These are phyloP conservation scores for Thalassiosira mediterranea DNA, from an alignment of 352 stramenopile species.

Conservation along the genomic window DNA sequence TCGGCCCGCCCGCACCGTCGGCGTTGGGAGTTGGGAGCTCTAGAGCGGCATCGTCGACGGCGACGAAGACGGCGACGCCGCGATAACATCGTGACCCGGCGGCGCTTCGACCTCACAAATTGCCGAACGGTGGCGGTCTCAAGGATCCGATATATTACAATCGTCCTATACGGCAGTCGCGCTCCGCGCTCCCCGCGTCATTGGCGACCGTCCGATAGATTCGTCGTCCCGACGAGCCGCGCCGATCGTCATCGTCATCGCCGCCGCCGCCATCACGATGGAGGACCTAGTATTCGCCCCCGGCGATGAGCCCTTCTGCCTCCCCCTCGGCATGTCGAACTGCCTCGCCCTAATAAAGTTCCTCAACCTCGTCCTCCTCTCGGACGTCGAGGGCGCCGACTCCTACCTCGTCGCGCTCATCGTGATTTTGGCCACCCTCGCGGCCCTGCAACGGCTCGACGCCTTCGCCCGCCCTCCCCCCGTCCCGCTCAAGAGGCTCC, in stretches of 20 bases:
- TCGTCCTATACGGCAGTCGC: too few species aligned
- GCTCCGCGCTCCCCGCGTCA: too few species aligned
- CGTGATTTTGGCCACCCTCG: constrained; percentile 22
- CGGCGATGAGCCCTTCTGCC: constrained; percentile 24
- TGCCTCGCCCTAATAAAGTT: constrained; percentile 33
- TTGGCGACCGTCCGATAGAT: too few species aligned
- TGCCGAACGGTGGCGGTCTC: not conserved
- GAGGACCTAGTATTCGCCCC: constrained; percentile 14
- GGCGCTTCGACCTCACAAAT: too few species aligned
- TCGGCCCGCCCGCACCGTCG: too few species aligned
- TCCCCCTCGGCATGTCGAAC: constrained; percentile 13
- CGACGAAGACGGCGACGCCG: not conserved
- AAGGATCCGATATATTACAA: too few species aligned
- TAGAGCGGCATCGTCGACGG: not conserved
- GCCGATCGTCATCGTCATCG: not conserved
- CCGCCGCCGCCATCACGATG: constrained; percentile 3
- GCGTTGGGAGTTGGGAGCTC: too few species aligned
- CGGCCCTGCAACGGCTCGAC: constrained; percentile 32
- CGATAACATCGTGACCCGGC: too few species aligned
- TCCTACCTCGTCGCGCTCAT: constrained; percentile 22
- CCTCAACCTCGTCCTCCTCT: constrained; percentile 40
- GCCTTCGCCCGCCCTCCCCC: constrained; percentile 65
- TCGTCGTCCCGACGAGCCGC: too few species aligned
- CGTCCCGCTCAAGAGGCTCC: constrained; percentile 74
- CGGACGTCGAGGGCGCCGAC: constrained; percentile 37